Base-by-base conservation (phyloP, 2,329 filamentous ascomycete species). In the Emericellopsis atlantica region DNA sequence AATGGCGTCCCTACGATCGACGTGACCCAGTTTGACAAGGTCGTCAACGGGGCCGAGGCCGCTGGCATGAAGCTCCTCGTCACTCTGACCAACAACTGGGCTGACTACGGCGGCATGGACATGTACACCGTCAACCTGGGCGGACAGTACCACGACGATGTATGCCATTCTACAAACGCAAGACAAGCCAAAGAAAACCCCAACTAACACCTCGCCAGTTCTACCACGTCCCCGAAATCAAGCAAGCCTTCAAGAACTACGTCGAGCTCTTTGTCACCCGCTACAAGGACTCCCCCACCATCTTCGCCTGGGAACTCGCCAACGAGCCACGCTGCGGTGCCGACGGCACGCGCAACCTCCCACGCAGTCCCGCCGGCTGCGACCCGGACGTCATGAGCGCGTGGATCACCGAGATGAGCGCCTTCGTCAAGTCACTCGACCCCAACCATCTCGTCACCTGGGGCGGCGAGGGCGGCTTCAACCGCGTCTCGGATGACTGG, bases 251-350 rank as follows among this genome's bases (percentile, higher is more conserved):
- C 51, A 73, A 74, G 48, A 65, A 62, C 37, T 84, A 83, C 52
- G 69, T 83, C 51, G 61, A 69, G 38, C 61, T 64, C 1, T 66
- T 84, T 6, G 69, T 84, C 3, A 69, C 58, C 16, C 65, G 79
- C 10, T 83, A 81, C 58, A 69, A 62, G 36, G 60, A 66, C 45
- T 79, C 74, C 0, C 58, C 71, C 0, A 69, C 79, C 0, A 67
- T 84, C 37, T 74, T 83, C 47, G 75, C 76, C 0, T 84, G 79
- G 79, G 79, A 84, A 50, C 61, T 84, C 2, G 73, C 66, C 43
- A 84, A 84, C 48, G 79, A 84, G 44, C 65, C 66, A 16, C 65
- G 67, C 43, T 72, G 68, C 52, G 66, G 65, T 18, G 67, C 60
- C 21, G 66, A 70, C 40, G 56, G 51, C 6, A 49, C 48, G 7